These are phyloP conservation scores for Penicillium sp. DNA, from an alignment of 2,329 filamentous ascomycete genomes.

Conservation along the genomic window DNA sequence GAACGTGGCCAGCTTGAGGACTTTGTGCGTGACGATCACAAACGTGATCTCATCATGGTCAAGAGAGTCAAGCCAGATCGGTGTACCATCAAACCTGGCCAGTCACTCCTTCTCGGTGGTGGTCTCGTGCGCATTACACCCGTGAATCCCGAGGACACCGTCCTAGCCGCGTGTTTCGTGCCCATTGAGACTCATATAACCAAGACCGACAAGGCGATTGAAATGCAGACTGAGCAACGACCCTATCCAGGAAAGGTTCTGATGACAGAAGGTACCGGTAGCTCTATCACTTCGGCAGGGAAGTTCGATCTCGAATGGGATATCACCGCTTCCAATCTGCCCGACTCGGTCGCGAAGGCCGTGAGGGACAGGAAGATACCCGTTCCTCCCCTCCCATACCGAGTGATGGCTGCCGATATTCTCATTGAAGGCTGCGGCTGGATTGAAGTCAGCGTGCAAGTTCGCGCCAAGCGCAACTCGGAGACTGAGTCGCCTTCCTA, in stretches of 20 bases:
- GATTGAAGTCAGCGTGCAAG: slow-evolving; percentile 82
- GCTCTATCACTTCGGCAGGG: slow-evolving; percentile 67
- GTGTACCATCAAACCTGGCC: slow-evolving; percentile 67
- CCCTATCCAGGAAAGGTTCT: slow-evolving; percentile 64
- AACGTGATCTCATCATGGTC: slow-evolving; percentile 72
- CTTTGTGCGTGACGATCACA: slow-evolving; percentile 66
- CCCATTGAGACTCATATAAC: slow-evolving; percentile 75
- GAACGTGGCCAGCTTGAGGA: slow-evolving; percentile 69
- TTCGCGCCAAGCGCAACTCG: slow-evolving; percentile 56
- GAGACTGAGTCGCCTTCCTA: slow-evolving; percentile 45
- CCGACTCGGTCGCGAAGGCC: slow-evolving; percentile 67
- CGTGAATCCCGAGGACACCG: slow-evolving; percentile 58
- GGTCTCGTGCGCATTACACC: slow-evolving; percentile 88
- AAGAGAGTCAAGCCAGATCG: slow-evolving; percentile 72
- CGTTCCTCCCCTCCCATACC: slow-evolving; percentile 63
- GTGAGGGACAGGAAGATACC: slow-evolving; percentile 61
- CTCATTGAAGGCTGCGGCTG: slow-evolving; percentile 91
- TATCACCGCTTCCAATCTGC: slow-evolving; percentile 75
- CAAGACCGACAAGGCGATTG: slow-evolving; percentile 73
- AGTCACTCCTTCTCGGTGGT: slow-evolving; percentile 80
- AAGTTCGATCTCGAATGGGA: slow-evolving; percentile 74
- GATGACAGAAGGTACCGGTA: slow-evolving; percentile 56
- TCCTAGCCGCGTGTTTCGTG: slow-evolving; percentile 85
- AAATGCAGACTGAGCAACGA: slow-evolving; percentile 65
- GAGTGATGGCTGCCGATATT: slow-evolving; percentile 76